Conservation (phyloP, 257 asterid genomes). For the Solanum gandarillasii region DNA sequence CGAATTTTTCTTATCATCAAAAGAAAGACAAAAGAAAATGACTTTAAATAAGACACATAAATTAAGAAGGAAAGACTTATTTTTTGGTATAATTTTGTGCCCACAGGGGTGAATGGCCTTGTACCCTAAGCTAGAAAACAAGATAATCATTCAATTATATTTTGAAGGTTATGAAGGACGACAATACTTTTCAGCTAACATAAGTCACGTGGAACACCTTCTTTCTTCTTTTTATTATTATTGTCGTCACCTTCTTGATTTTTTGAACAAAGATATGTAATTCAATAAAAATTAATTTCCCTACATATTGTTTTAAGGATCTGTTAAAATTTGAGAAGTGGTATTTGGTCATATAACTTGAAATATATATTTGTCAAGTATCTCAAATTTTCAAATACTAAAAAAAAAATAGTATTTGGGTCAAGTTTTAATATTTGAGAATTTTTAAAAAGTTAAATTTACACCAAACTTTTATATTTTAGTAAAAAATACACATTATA, state of each 20-base stretch:
- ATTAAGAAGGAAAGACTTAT: background rate
- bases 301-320: background rate
- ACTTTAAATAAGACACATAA: background rate
- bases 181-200: background rate
- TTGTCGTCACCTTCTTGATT: background rate
- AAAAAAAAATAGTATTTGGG: too few species aligned
- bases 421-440: too few species aligned
- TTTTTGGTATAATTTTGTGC: background rate
- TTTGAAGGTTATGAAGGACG: background rate
- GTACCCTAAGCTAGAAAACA: background rate
- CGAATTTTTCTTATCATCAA: accelerated
- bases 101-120: background rate
- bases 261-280: background rate
- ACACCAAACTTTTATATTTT: too few species aligned
- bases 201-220: background rate
- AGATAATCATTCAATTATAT: background rate
- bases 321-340: too few species aligned
- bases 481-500: too few species aligned
- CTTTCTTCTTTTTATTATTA: background rate
- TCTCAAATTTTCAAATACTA: too few species aligned
- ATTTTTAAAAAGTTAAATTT: too few species aligned
- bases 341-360: too few species aligned
- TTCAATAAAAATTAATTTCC: background rate
- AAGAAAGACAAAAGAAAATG: too few species aligned
- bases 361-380: too few species aligned